Percentiles rank a stretch among this genome's conserved stretches.
phyloP scores from a whole-genome alignment of 2,329 filamentous ascomycete species.

The Rutstroemia sp. region DNA sequence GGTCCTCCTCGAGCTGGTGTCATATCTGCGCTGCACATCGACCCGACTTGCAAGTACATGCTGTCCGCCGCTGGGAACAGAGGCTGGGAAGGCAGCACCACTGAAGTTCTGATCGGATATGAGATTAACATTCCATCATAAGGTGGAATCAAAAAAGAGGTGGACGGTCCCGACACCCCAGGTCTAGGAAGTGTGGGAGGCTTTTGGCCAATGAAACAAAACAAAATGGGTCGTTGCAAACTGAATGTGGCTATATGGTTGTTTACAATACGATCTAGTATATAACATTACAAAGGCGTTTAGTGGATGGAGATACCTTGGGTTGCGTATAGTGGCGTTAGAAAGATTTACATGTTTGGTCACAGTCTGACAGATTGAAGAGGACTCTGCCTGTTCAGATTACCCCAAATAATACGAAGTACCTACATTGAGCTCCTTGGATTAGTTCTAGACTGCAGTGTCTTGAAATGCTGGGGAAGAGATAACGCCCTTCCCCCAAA shows the following conservation, averaged over 20 bases:
- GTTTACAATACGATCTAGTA: not conserved
- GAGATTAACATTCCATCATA: slow-evolving; percentile 53
- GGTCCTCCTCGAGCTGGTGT: slow-evolving; percentile 78
- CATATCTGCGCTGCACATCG: slow-evolving; percentile 78
- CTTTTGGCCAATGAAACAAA: not conserved
- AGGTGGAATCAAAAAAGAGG: not conserved
- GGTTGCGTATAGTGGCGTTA: not conserved
- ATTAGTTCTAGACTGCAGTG: too few species aligned
- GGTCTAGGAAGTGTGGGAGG: not conserved
- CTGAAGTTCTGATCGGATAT: slow-evolving; percentile 89
- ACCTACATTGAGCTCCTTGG: too few species aligned
- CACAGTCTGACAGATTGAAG: too few species aligned
- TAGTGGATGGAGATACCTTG: slow-evolving; percentile 5
- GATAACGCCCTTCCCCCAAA: too few species aligned
- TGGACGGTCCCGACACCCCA: not conserved
- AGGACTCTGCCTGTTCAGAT: too few species aligned
- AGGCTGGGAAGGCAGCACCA: slow-evolving; percentile 87
- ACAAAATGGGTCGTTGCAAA: not conserved
- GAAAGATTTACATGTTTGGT: not conserved
- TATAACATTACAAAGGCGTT: not conserved
- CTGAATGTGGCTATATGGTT: not conserved
- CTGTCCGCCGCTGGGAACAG: slow-evolving; percentile 84
- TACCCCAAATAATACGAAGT: too few species aligned
- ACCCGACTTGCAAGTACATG: slow-evolving; percentile 85
- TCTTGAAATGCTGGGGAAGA: too few species aligned